These are phyloP conservation scores for Geotrichum australiense DNA, from an alignment of 1,139 yeast species.

Conservation along the genomic window DNA sequence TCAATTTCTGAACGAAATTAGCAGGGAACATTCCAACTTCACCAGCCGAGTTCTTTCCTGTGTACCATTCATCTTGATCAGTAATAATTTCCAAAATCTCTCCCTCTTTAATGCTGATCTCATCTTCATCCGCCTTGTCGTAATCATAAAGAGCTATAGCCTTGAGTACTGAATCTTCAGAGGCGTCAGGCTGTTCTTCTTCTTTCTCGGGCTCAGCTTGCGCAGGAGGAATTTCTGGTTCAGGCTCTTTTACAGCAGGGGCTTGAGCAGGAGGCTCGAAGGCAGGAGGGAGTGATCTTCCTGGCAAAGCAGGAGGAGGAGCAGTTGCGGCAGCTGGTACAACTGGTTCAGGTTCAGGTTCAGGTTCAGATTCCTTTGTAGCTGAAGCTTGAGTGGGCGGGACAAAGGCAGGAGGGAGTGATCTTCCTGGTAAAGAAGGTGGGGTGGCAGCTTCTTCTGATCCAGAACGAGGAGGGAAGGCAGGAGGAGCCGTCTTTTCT, in stretches of 20 bases:
- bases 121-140: constrained; percentile 70
- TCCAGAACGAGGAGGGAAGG: not conserved
- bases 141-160: constrained; percentile 60
- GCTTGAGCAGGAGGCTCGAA: constrained; percentile 9
- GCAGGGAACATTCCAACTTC: constrained; percentile 74
- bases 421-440: constrained; percentile 5
- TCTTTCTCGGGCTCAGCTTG: constrained; percentile 18
- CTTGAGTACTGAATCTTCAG: constrained; percentile 17
- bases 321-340: constrained; percentile 13
- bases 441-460: constrained; percentile 4
- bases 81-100: constrained; percentile 60
- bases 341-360: constrained; percentile 11
- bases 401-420: constrained; percentile 8
- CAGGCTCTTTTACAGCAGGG: constrained; percentile 10
- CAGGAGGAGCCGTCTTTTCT: not conserved
- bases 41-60: constrained; percentile 54
- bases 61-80: constrained; percentile 76
- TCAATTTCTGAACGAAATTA: constrained; percentile 46
- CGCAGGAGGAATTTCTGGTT: constrained; percentile 14
- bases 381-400: constrained; percentile 8
- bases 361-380: constrained; percentile 1
- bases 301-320: constrained; percentile 18
- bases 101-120: constrained; percentile 58
- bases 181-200: constrained; percentile 17
- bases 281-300: constrained; percentile 17